A percentile compares a stretch with the other conserved stretches of the same genome.
These are phyloP conservation scores for Paraphoma sp. DNA, from an alignment of 2,329 filamentous ascomycete genomes.

Conservation along the genomic window DNA sequence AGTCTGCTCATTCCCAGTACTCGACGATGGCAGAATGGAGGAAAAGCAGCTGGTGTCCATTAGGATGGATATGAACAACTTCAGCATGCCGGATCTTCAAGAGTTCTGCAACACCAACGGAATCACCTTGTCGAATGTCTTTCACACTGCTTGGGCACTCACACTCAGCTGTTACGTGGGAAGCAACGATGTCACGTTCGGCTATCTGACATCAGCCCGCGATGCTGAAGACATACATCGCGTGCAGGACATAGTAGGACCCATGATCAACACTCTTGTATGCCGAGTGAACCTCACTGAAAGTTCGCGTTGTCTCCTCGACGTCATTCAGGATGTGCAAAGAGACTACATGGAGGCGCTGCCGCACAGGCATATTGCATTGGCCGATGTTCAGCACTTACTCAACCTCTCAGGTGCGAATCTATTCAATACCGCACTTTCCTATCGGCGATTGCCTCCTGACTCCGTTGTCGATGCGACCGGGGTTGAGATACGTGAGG, in stretches of 20 bases:
- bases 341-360: slow-evolving; percentile 56
- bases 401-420: slow-evolving; percentile 40
- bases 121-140: slow-evolving; percentile 57
- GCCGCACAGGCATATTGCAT: slow-evolving; percentile 50
- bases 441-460: slow-evolving; percentile 53
- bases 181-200: slow-evolving; percentile 51
- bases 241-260: slow-evolving; percentile 54
- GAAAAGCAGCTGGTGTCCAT: slow-evolving; percentile 35
- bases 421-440: slow-evolving; percentile 58
- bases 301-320: slow-evolving; percentile 39
- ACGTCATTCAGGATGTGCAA: slow-evolving; percentile 52
- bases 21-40: slow-evolving; percentile 27
- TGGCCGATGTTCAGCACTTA: slow-evolving; percentile 57
- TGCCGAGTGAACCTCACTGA: slow-evolving; percentile 51
- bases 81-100: slow-evolving; percentile 36
- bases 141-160: slow-evolving; percentile 51
- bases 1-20: slow-evolving; percentile 40
- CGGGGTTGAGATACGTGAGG: slow-evolving; percentile 48
- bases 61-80: slow-evolving; percentile 34
- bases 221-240: slow-evolving; percentile 49
- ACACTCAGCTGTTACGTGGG: slow-evolving; percentile 48
- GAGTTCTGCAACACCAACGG: slow-evolving; percentile 51
- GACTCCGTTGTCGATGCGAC: slow-evolving; percentile 25
- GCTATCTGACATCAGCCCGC: slow-evolving; percentile 52
- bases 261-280: slow-evolving; percentile 55